Percentiles rank a stretch among this genome's conserved stretches.
phyloP scores from a whole-genome alignment of 805 yeast species.

The Kuraishia cidri region DNA sequence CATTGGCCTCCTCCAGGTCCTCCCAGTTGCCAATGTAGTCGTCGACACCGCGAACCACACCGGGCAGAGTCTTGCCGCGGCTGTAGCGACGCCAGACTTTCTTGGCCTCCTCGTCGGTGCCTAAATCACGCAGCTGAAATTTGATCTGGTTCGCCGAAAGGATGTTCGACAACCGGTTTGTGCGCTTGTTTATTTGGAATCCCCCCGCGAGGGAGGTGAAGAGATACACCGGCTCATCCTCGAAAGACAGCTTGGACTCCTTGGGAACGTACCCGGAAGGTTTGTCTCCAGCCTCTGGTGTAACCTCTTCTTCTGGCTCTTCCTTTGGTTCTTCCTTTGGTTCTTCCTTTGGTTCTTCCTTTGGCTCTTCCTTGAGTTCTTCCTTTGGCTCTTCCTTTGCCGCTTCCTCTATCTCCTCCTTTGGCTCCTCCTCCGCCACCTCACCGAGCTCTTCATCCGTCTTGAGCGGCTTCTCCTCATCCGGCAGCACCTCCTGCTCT shows the following conservation, averaged over 20 bases:
- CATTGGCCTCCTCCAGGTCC: slow-evolving; percentile 82
- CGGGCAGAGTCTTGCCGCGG: slow-evolving; percentile 72
- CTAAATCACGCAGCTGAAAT: slow-evolving; percentile 67
- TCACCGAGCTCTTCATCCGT: slow-evolving; percentile 15
- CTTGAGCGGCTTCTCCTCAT: neutral
- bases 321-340: neutral
- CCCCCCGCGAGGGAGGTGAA: slow-evolving; percentile 88
- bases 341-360: neutral
- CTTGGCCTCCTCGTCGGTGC: slow-evolving; percentile 83
- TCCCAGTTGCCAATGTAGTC: slow-evolving; percentile 80
- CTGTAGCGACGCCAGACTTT: slow-evolving; percentile 73
- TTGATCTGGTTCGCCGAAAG: slow-evolving; percentile 64
- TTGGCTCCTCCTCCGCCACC: slow-evolving; percentile 5
- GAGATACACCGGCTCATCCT: slow-evolving; percentile 58
- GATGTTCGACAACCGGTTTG: slow-evolving; percentile 68
- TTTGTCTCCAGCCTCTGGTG: slow-evolving; percentile 6
- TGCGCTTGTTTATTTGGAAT: slow-evolving; percentile 66
- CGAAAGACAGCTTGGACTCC: slow-evolving; percentile 21
- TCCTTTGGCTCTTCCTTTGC: slow-evolving; percentile 1
- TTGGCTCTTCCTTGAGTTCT: slow-evolving; percentile 4
- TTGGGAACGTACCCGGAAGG: slow-evolving; percentile 24
- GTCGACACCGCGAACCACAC: slow-evolving; percentile 74
- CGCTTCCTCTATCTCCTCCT: neutral
- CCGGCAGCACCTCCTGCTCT: too few species aligned
- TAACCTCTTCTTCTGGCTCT: neutral